Evolutionary conservation across 2,329 filamentous ascomycete genomes (phyloP).

Genomic region (Ophiognomonia clavigignenti-juglandacearum): DNA sequence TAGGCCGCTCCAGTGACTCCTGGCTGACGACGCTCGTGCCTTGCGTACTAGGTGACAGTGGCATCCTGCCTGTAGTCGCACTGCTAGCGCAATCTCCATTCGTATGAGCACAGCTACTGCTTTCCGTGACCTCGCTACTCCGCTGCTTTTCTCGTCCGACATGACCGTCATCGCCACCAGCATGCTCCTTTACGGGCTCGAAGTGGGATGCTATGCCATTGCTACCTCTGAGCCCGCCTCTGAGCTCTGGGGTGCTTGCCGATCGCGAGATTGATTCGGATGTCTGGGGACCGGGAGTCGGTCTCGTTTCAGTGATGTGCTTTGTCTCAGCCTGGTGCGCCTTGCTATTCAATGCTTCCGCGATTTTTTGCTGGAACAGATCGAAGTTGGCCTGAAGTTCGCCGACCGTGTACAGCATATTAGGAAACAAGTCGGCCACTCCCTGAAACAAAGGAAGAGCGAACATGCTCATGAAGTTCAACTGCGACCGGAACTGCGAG

Average conservation of each 20-base stretch:
- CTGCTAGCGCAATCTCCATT: conserved; percentile 60
- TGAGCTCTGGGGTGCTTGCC: conserved; percentile 27
- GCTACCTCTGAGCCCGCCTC: conserved; percentile 34
- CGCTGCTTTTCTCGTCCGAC: conserved; percentile 42
- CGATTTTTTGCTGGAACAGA: conserved; percentile 66
- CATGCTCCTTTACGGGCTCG: conserved; percentile 42
- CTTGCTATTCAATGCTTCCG: conserved; percentile 52
- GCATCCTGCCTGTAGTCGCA: conserved; percentile 59
- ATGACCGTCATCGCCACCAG: conserved; percentile 36
- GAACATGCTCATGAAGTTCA: conserved; percentile 96
- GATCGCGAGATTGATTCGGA: conserved; percentile 25
- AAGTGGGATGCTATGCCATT: conserved; percentile 41
- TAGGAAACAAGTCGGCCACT: conserved; percentile 79
- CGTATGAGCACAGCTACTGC: conserved; percentile 48
- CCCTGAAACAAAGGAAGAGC: conserved; percentile 87
- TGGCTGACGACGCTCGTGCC: conserved; percentile 62
- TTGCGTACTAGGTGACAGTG: conserved; percentile 59
- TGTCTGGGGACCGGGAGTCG: not conserved
- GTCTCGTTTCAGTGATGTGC: not conserved
- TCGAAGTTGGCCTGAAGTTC: conserved; percentile 75
- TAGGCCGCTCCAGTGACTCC: conserved; percentile 48
- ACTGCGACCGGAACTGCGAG: conserved; percentile 81
- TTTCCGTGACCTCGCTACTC: conserved; percentile 58
- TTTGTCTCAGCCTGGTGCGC: conserved; percentile 24
- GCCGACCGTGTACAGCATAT: conserved; percentile 76